Evolutionary conservation across 2,329 filamentous ascomycete genomes (phyloP), one percentile per base, ranked within the genome.

Genomic region (Monosporascus cannonballus): DNA sequence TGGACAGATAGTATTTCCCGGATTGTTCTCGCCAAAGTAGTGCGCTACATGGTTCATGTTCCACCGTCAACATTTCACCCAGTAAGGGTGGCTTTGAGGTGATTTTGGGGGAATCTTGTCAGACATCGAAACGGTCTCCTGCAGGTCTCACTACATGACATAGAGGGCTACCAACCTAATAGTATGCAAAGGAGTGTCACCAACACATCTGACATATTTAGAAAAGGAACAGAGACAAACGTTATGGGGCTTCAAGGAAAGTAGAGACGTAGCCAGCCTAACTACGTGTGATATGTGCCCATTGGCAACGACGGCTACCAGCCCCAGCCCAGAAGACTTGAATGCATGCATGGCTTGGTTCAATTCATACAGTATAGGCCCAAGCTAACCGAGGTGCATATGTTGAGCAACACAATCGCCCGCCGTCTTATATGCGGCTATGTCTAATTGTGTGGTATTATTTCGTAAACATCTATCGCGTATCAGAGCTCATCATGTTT

Each of bases 401-500:
- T 20, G 20, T 20, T 20, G 18, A 42, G 39, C 11, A 42, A 20
- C 18, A 24, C 39, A 14, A 42, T 14, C 2, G 39, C 39, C 18
- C 2, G 39, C 39, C 18, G 24, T 42, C 39, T 42, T 20, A 18
- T 18, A 20, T 42, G 39, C 14, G 24, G 18, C 22, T 3, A 4
- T 20, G 39, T 42, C 49, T 42, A 58, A 51, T 54, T 52, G 42
- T 39, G 46, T 60, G 51, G 49, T 59, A 56, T 56, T 57, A 49
- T 56, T 62, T 62, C 54, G 54, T 63, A 59, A 55, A 59, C 38
- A 48, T 59, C 52, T 58, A 56, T 59, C 56, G 59, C 48, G 57
- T 56, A 52, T 62, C 58, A 64, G 56, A 66, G 57, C 56, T 67
- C 63, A 37, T 67, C 63, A 51, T 66, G 61, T 45, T 62, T 64